These are phyloP conservation scores for Ascocoryne sarcoides DNA, from an alignment of 2,329 filamentous ascomycete species.

Conservation along the genomic window DNA sequence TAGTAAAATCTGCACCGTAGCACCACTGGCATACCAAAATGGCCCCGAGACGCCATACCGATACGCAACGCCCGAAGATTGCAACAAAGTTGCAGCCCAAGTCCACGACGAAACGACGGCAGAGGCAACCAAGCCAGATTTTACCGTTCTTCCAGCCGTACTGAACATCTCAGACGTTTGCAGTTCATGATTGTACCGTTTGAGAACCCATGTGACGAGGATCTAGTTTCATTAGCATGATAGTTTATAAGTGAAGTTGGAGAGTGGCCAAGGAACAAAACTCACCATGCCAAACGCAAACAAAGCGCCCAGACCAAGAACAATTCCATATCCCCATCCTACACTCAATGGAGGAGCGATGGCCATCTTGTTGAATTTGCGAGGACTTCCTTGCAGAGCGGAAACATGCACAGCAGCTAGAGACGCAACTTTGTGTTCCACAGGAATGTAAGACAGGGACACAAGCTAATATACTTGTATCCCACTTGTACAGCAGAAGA, in stretches of 20 bases:
- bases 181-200: constrained; percentile 60
- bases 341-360: constrained; percentile 25
- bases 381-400: constrained; percentile 2
- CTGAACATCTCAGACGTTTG: constrained; percentile 92
- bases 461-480: not conserved
- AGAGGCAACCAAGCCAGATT: constrained; percentile 77
- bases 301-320: constrained; percentile 49
- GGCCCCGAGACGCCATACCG: constrained; percentile 61
- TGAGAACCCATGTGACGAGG: constrained; percentile 29
- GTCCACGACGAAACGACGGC: constrained; percentile 93
- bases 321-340: constrained; percentile 55
- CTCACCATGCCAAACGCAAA: constrained; percentile 56
- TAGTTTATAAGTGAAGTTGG: not conserved
- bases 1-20: constrained; percentile 77
- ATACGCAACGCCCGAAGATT: constrained; percentile 76
- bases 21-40: constrained; percentile 60
- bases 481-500: constrained; percentile 1
- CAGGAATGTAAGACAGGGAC: constrained; percentile 1
- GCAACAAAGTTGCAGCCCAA: constrained; percentile 77
- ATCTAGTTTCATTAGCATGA: constrained; percentile 17
- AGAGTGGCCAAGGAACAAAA: not conserved
- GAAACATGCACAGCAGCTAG: not conserved
- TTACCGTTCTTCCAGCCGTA: constrained; percentile 80
- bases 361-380: constrained; percentile 19
- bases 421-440: constrained; percentile 2